Conservation (phyloP, 805 yeast species). For the Yamadazyma sp. region DNA sequence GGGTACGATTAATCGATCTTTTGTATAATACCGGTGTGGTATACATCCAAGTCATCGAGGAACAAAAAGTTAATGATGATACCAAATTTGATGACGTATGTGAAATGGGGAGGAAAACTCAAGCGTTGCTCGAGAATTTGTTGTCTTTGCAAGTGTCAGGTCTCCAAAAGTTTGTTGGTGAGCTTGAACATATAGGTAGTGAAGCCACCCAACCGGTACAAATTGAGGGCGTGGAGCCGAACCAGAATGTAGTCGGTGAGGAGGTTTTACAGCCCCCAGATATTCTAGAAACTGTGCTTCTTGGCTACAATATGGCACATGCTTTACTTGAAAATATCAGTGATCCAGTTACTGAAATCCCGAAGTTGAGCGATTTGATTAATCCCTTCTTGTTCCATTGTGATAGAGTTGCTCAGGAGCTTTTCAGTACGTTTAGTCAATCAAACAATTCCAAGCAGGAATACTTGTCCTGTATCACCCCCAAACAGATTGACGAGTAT, state of each 20-base stretch:
- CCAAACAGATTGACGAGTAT: conserved; percentile 30
- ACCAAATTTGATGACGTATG: too few relatives aligned
- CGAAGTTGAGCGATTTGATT: conserved; percentile 15
- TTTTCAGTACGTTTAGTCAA: conserved; percentile 21
- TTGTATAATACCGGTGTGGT: conserved; percentile 48
- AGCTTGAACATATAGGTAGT: conserved; percentile 16
- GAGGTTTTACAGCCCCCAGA: conserved; percentile 36
- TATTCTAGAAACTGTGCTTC: conserved; percentile 31
- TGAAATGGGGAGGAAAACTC: conserved; percentile 4
- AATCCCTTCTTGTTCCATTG: conserved; percentile 20
- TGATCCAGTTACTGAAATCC: conserved; percentile 11
- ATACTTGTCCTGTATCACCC: conserved; percentile 28
- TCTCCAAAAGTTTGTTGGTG: conserved; percentile 27
- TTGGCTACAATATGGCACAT: conserved; percentile 28
- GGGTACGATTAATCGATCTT: conserved; percentile 39
- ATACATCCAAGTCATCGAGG: conserved; percentile 48
- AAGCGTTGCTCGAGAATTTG: conserved; percentile 5
- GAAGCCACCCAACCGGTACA: too few relatives aligned
- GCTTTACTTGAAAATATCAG: conserved; percentile 30
- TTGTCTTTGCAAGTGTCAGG: conserved; percentile 22
- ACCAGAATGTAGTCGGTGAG: conserved; percentile 14
- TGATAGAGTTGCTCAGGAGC: conserved; percentile 21
- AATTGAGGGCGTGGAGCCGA: background rate
- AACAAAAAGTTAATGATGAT: background rate
- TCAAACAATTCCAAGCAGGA: conserved; percentile 17